Evolutionary conservation across 2,329 filamentous ascomycete genomes (phyloP).

Genomic region (Rosellinia necatrix): DNA sequence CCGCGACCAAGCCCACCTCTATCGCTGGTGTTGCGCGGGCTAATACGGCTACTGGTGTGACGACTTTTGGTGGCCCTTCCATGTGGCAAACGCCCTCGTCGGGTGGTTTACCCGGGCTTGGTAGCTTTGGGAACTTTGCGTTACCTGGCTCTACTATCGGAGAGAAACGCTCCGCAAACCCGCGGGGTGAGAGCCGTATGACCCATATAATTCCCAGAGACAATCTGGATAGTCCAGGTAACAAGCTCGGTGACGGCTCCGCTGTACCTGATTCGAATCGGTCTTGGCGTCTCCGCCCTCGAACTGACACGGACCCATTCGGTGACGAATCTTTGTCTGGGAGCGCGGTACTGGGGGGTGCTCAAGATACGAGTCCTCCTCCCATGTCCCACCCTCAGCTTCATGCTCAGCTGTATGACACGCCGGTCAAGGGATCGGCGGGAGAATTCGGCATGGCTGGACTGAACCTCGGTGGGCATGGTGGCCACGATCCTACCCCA

Average conservation of each 20-base stretch:
- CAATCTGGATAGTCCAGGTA: conserved; percentile 65
- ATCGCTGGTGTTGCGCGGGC: conserved; percentile 58
- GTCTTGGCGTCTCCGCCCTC: conserved; percentile 63
- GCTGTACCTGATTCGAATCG: conserved; percentile 46
- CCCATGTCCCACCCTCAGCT: conserved; percentile 41
- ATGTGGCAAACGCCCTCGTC: conserved; percentile 50
- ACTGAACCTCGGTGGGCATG: conserved; percentile 60
- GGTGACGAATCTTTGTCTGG: conserved; percentile 69
- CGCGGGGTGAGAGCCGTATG: conserved; percentile 79
- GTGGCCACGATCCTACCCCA: conserved; percentile 67
- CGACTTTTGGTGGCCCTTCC: conserved; percentile 49
- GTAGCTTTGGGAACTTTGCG: conserved; percentile 91
- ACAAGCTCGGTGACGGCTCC: conserved; percentile 55
- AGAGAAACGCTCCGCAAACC: conserved; percentile 76
- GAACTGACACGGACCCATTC: conserved; percentile 77
- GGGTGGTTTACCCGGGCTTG: conserved; percentile 70
- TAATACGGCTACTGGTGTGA: conserved; percentile 55
- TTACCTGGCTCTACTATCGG: conserved; percentile 61
- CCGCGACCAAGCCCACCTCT: conserved; percentile 40
- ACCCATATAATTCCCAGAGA: conserved; percentile 85
- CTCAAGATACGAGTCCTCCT: conserved; percentile 67
- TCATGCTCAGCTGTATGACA: conserved; percentile 53
- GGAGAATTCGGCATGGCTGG: conserved; percentile 68
- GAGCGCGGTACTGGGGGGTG: conserved; percentile 75
- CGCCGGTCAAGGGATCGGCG: conserved; percentile 58